Conservation (phyloP, 208 protist genomes). For the Blastocrithidia nonstop region DNA sequence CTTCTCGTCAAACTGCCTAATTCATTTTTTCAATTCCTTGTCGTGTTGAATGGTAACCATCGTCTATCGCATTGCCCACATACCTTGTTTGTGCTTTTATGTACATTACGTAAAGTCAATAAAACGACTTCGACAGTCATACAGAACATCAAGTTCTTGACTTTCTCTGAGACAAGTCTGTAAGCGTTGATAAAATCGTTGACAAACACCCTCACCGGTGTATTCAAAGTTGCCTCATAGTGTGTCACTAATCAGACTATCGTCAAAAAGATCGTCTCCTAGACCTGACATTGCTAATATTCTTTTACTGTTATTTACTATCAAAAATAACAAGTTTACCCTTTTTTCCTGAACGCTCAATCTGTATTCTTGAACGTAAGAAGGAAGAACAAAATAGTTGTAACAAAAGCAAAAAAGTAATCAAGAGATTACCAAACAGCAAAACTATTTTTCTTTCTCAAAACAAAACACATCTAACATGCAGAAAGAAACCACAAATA, state of each 20-base stretch:
- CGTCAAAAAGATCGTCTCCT: constrained; percentile 42
- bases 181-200: constrained; percentile 64
- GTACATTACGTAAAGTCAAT: constrained; percentile 73
- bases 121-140: constrained; percentile 74
- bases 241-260: constrained; percentile 32
- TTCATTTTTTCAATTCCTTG: constrained; percentile 44
- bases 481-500: too few relatives aligned
- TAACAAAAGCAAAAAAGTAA: too few relatives aligned
- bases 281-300: too few relatives aligned
- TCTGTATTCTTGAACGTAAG: too few relatives aligned
- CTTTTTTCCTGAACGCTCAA: neutral
- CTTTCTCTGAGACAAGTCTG: constrained; percentile 75
- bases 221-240: constrained; percentile 43
- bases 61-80: constrained; percentile 74
- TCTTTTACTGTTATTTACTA: too few relatives aligned
- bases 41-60: constrained; percentile 64
- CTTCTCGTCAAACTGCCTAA: constrained; percentile 56
- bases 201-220: constrained; percentile 55
- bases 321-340: neutral
- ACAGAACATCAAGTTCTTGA: constrained; percentile 73
- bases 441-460: too few relatives aligned
- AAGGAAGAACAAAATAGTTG: too few relatives aligned
- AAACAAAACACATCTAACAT: too few relatives aligned
- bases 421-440: too few relatives aligned
- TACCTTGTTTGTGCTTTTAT: constrained; percentile 65